These are phyloP conservation scores for Sugiyamaella sp. DNA, from an alignment of 1,139 yeast species.

Conservation along the genomic window DNA sequence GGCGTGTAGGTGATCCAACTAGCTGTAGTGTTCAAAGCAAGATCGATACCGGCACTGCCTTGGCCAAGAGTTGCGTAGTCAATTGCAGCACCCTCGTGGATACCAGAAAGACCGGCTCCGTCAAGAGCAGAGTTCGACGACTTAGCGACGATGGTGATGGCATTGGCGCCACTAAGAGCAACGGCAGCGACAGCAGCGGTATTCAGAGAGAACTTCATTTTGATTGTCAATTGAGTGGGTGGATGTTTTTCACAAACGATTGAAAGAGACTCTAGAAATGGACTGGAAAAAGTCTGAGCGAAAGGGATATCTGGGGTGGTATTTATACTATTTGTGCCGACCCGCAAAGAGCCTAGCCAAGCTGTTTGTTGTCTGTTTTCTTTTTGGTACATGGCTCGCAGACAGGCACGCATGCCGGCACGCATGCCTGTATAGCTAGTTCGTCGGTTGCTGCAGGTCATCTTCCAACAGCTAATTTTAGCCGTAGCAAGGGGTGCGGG, in stretches of 20 bases:
- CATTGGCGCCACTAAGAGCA: background rate
- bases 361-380: background rate
- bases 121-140: slow-evolving; percentile 26
- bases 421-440: background rate
- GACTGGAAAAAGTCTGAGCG: background rate
- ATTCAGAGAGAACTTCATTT: slow-evolving; percentile 14
- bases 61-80: slow-evolving; percentile 49
- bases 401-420: background rate
- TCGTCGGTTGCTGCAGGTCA: background rate
- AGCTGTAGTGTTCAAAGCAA: slow-evolving; percentile 15
- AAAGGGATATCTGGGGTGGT: background rate
- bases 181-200: slow-evolving; percentile 11
- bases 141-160: slow-evolving; percentile 15
- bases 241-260: background rate
- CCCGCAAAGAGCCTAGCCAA: background rate
- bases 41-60: slow-evolving; percentile 24
- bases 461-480: background rate
- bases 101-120: slow-evolving; percentile 43
- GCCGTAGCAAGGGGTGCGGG: background rate
- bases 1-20: background rate
- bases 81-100: slow-evolving; percentile 62
- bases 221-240: background rate
- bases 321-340: background rate
- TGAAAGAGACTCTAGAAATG: background rate
- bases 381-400: background rate